Percentiles rank a stretch among this genome's conserved stretches.
These are phyloP conservation scores for Botryotinia globosa DNA, from an alignment of 2,329 filamentous ascomycete species.

Conservation along the genomic window DNA sequence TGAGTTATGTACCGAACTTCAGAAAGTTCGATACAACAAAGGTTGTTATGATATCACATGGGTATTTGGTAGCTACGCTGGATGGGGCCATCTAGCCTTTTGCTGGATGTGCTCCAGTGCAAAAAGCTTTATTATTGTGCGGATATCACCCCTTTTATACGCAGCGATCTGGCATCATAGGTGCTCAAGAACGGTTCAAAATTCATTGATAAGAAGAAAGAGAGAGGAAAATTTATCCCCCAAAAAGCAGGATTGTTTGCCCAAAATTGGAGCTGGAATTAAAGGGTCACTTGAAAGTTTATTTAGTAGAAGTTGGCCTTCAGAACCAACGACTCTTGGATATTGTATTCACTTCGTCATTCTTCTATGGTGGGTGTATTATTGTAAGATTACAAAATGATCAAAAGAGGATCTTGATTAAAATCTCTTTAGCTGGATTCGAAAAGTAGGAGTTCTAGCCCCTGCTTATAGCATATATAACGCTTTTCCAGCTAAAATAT, in stretches of 20 bases:
- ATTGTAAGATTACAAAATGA: neutral
- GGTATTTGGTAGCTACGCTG: neutral
- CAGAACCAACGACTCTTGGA: neutral
- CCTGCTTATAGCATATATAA: too few species aligned
- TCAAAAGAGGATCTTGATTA: neutral
- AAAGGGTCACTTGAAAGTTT: neutral
- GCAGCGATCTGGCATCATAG: neutral
- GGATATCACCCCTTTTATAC: neutral
- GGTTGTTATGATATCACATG: neutral
- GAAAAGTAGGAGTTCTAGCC: too few species aligned
- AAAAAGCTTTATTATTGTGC: accelerated
- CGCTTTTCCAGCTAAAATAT: too few species aligned
- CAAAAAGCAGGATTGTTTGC: neutral
- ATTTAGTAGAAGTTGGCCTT: neutral
- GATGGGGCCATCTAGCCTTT: neutral
- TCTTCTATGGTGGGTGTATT: accelerated
- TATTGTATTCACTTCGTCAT: neutral
- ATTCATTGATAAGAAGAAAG: neutral
- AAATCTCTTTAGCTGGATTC: neutral
- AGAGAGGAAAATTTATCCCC: neutral
- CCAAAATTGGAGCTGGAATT: neutral
- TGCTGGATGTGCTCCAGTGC: neutral
- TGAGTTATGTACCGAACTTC: neutral
- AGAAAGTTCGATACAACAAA: neutral
- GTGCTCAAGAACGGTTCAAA: accelerated